Conservation (phyloP, 2,329 filamentous ascomycete genomes). For the Fusarium nodosum region DNA sequence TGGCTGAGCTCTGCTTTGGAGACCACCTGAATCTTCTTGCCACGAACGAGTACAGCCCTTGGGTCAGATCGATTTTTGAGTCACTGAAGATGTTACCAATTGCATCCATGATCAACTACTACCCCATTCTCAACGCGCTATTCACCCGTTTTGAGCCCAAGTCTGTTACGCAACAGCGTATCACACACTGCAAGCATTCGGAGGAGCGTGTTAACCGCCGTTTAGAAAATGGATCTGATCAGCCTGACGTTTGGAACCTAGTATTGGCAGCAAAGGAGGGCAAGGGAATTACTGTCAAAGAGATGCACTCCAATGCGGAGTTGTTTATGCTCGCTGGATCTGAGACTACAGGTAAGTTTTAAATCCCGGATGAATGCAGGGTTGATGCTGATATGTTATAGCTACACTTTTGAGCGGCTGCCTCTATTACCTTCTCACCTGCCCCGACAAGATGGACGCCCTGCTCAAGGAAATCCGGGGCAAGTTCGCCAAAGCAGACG, state of each 20-base stretch:
- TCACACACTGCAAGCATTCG: constrained; percentile 16
- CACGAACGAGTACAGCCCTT: constrained; percentile 45
- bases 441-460: constrained; percentile 7
- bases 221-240: constrained; percentile 16
- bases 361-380: too few relatives aligned
- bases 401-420: constrained; percentile 16
- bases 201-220: constrained; percentile 20
- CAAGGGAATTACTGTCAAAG: constrained; percentile 19
- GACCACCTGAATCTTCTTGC: constrained; percentile 47
- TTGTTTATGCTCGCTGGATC: constrained; percentile 33
- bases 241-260: constrained; percentile 30
- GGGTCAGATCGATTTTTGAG: constrained; percentile 47
- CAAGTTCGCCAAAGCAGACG: neutral
- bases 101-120: constrained; percentile 13
- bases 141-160: constrained; percentile 22
- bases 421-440: constrained; percentile 1
- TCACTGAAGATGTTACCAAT: constrained; percentile 13
- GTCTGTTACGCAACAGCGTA: constrained; percentile 7
- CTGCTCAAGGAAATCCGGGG: constrained; percentile 4
- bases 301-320: constrained; percentile 31
- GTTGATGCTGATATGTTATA: neutral
- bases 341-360: constrained; percentile 19
- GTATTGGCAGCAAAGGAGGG: constrained; percentile 23
- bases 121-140: constrained; percentile 5
- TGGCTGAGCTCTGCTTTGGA: constrained; percentile 49